phyloP scores from a whole-genome alignment of 2,329 filamentous ascomycete species.

The Volutella citrinella region DNA sequence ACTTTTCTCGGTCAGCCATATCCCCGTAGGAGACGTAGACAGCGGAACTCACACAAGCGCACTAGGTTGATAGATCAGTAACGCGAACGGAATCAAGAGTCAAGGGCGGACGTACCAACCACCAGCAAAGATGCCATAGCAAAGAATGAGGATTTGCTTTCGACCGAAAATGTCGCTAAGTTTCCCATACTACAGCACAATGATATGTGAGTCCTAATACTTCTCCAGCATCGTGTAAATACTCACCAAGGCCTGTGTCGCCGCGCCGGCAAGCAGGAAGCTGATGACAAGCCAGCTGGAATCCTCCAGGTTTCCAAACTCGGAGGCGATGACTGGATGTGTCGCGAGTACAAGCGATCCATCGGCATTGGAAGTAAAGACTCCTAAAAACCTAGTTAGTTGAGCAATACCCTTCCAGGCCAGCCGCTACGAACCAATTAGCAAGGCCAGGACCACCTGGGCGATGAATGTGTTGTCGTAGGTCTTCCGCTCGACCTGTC shows the following conservation, averaged over 20 bases:
- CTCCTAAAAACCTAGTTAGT: slow-evolving; percentile 23
- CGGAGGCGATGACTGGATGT: slow-evolving; percentile 58
- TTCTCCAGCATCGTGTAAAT: background rate
- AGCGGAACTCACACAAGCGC: slow-evolving; percentile 14
- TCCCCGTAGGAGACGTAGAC: accelerated
- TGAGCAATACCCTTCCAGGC: background rate
- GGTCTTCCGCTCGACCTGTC: slow-evolving; percentile 1
- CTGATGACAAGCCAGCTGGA: slow-evolving; percentile 42
- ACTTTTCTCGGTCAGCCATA: slow-evolving; percentile 6
- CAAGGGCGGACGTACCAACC: slow-evolving; percentile 41
- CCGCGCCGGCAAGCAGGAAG: slow-evolving; percentile 29
- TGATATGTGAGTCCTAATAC: too few species aligned
- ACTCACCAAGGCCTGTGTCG: slow-evolving; percentile 40
- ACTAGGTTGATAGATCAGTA: too few species aligned
- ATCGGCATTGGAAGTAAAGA: slow-evolving; percentile 66
- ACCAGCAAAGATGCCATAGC: slow-evolving; percentile 25
- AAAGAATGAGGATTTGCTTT: slow-evolving; percentile 23
- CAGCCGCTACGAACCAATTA: too few species aligned
- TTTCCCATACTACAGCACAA: slow-evolving; percentile 28
- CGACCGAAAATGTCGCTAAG: slow-evolving; percentile 28
- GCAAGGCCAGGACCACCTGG: slow-evolving; percentile 13
- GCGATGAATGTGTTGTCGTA: slow-evolving; percentile 17
- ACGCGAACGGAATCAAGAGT: too few species aligned
- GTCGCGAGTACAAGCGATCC: slow-evolving; percentile 64
- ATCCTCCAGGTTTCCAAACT: slow-evolving; percentile 54